Evolutionary conservation across 805 yeast genomes (phyloP).

Genomic region (Nakazawaea sp.): DNA sequence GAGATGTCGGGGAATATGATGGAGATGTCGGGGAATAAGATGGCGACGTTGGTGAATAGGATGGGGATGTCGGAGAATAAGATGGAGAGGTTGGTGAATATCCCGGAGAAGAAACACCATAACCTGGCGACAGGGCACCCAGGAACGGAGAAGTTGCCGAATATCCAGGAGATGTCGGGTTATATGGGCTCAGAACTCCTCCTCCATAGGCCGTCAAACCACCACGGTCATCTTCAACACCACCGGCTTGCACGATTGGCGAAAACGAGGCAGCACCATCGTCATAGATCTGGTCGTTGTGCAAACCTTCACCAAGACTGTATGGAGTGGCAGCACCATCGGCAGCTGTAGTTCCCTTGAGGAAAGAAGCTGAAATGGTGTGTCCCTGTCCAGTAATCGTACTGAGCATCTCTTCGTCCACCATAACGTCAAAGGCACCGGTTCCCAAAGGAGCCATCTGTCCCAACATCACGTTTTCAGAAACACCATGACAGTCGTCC

Average conservation of each 20-base stretch:
- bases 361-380: constrained; percentile 31
- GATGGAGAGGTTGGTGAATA: constrained; percentile 74
- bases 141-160: constrained; percentile 56
- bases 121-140: constrained; percentile 47
- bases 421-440: constrained; percentile 93
- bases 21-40: constrained; percentile 67
- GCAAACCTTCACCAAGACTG: constrained; percentile 56
- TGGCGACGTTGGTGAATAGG: constrained; percentile 72
- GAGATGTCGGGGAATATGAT: constrained; percentile 63
- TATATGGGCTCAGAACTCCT: constrained; percentile 32
- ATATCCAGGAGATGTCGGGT: constrained; percentile 30
- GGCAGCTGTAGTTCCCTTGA: constrained; percentile 33
- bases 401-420: constrained; percentile 82
- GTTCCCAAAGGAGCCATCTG: constrained; percentile 99
- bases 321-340: constrained; percentile 94
- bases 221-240: constrained; percentile 58
- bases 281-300: constrained; percentile 35
- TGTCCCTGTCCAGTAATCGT: constrained; percentile 46
- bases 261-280: constrained; percentile 78
- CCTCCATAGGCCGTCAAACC: constrained; percentile 90
- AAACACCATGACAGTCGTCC: constrained; percentile 97
- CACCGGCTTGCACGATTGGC: constrained; percentile 85
- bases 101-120: constrained; percentile 52
- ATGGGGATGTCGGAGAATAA: constrained; percentile 56
- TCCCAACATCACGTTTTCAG: constrained; percentile 95